Percentiles rank a stretch among this genome's conserved stretches.
phyloP scores from a whole-genome alignment of 768 basidiomycete species.

The Sporobolomyces pararoseus region DNA sequence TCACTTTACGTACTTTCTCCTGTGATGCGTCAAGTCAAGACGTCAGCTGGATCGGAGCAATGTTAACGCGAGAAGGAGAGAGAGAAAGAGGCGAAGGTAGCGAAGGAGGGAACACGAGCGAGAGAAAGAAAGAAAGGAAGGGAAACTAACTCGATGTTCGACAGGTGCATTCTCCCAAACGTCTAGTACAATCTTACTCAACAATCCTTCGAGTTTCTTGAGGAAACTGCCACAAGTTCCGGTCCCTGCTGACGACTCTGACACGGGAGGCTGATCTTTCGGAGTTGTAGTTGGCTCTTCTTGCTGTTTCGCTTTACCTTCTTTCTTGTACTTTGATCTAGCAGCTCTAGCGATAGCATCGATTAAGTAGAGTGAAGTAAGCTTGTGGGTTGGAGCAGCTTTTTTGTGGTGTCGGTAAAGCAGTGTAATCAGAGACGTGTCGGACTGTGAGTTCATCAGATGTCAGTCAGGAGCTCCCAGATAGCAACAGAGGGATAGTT shows the following conservation, averaged over 20 bases:
- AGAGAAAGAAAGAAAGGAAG: neutral
- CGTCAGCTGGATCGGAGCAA: too few relatives aligned
- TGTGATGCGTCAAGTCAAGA: too few relatives aligned
- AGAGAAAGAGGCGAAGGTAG: neutral
- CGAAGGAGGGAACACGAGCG: neutral
- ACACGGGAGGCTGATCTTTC: neutral
- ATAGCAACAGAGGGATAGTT: neutral
- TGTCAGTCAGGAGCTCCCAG: neutral
- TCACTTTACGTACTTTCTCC: slow-evolving; percentile 96
- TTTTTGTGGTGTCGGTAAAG: slow-evolving; percentile 86
- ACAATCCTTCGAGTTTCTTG: slow-evolving; percentile 79
- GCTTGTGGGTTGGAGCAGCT: slow-evolving; percentile 64
- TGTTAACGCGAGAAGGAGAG: neutral
- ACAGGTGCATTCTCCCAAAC: slow-evolving; percentile 63
- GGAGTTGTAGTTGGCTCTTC: slow-evolving; percentile 10
- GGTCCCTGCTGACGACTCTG: slow-evolving; percentile 4
- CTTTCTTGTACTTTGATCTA: slow-evolving; percentile 63
- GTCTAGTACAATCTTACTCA: slow-evolving; percentile 84
- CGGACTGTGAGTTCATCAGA: slow-evolving; percentile 56
- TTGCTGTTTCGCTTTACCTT: slow-evolving; percentile 46
- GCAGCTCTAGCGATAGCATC: slow-evolving; percentile 88
- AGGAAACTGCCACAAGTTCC: slow-evolving; percentile 68
- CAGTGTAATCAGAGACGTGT: slow-evolving; percentile 79
- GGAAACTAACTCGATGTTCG: slow-evolving; percentile 79
- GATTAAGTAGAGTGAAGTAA: slow-evolving; percentile 85